Evolutionary conservation across 177 flowering plant species (phyloP), one percentile per base, ranked within the genome.

Genomic region (Vitis hybrid): DNA sequence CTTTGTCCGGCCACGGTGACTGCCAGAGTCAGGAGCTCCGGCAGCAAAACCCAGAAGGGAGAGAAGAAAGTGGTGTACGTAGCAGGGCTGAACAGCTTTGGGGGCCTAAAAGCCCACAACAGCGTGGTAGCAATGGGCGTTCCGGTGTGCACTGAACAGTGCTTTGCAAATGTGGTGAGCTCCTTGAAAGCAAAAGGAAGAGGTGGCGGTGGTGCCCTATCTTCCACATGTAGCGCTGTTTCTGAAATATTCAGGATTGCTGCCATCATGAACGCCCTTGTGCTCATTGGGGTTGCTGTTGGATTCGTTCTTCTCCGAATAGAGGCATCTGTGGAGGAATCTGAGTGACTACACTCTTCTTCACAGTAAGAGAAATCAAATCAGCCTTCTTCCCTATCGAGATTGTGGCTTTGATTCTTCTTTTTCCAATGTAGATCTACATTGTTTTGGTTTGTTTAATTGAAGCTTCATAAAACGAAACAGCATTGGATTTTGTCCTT

Each of bases 211-310:
- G 88, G 92, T 24, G 91, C 86, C 27, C 75, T 87, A n/a, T 76
- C 84, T 58, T 69, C 96, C 0, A 84, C 83, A 2, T 91, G 98
- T 80, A 86, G 70, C 70, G 91, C 85, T 6, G 87, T 65, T 6
- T 88, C n/a, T 60, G 94, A 94, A 85, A 94, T 94, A 15, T 94
- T 94, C 84, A 79, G 65, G 82, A 94, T 94, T 68, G 94, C 93
- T 5, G 86, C 89, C 0, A 84, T 89, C 66, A 88, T 92, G 79
- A 87, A 85, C 51, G 97, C 84, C 1, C 86, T 94, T 16, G 76
- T 72, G 40, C 88, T 94, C 9, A 76, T 94, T 64, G 97, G 96
- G 6, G 98, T 94, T 64, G 98, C 98, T 2, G 88, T 94, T 11
- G 96, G 98, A 1, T 91, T 94, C 57, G 90, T 88, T 70, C 93